A percentile compares a stretch with the other conserved stretches of the same genome.
Conservation (phyloP, 2,329 filamentous ascomycete genomes). For the Dothistroma septosporum region DNA sequence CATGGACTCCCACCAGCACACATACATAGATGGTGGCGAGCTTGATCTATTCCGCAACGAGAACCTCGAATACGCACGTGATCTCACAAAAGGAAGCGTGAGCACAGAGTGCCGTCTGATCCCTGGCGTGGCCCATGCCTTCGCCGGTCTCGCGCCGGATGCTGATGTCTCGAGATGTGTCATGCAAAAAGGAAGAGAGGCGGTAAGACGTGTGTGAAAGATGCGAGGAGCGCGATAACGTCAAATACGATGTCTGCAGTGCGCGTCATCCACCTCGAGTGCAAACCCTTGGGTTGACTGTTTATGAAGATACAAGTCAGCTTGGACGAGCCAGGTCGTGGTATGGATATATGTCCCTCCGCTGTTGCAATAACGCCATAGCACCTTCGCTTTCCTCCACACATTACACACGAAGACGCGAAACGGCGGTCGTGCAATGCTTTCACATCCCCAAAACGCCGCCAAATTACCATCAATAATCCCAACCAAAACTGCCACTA, state of each 20-base stretch:
- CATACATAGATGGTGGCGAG: slow-evolving; percentile 46
- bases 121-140: slow-evolving; percentile 42
- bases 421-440: not conserved
- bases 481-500: not conserved
- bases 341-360: not conserved
- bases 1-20: slow-evolving; percentile 39
- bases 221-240: not conserved
- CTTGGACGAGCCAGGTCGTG: not conserved
- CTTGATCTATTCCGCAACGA: slow-evolving; percentile 46
- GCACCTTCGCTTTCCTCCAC: slow-evolving; percentile 1
- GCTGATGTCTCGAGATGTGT: slow-evolving; percentile 8
- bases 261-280: not conserved
- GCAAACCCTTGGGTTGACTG: not conserved
- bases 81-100: slow-evolving; percentile 42
- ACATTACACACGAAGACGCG: not conserved
- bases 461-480: not conserved
- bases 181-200: slow-evolving; percentile 7
- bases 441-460: not conserved
- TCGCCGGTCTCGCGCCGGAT: slow-evolving; percentile 31
- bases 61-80: slow-evolving; percentile 39
- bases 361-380: not conserved
- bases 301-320: not conserved
- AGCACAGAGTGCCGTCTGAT: slow-evolving; percentile 44
- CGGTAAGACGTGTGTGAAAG: not conserved
- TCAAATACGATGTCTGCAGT: not conserved